phyloP scores from a whole-genome alignment of 2,329 filamentous ascomycete species.

The Talaromyces rugulosus region DNA sequence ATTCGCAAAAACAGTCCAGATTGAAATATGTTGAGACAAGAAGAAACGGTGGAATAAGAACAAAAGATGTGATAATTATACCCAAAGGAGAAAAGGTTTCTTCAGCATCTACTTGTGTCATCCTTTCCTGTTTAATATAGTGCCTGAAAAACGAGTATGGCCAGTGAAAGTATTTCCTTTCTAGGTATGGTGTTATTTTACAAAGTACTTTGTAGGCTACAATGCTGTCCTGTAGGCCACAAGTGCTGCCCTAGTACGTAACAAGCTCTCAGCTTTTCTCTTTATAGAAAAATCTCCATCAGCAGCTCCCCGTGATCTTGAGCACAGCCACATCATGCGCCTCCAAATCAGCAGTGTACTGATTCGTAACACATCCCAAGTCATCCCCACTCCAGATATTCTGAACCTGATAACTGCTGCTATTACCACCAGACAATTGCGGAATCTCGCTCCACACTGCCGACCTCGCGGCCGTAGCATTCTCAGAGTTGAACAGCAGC shows the following conservation, averaged over 20 bases:
- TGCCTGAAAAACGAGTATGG: not conserved
- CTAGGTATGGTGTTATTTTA: no score
- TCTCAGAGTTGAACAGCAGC: slow-evolving; percentile 29
- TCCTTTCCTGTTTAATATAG: not conserved
- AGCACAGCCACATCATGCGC: slow-evolving; percentile 29
- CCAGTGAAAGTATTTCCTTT: not conserved
- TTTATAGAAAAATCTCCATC: not conserved
- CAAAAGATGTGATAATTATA: not conserved
- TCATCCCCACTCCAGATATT: slow-evolving; percentile 29
- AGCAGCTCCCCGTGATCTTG: slow-evolving; percentile 20
- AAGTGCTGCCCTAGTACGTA: not conserved
- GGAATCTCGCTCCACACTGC: slow-evolving; percentile 29
- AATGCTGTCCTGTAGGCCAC: no score
- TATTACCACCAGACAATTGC: slow-evolving; percentile 17
- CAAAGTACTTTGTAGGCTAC: no score
- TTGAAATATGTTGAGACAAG: not conserved
- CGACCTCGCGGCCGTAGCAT: slow-evolving; percentile 18
- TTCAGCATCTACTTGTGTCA: not conserved
- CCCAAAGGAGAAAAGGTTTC: not conserved
- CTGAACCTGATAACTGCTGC: slow-evolving; percentile 17
- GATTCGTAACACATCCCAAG: slow-evolving; percentile 25
- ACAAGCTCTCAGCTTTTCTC: not conserved
- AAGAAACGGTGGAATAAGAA: not conserved
- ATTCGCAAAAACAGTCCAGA: not conserved
- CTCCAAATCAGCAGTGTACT: slow-evolving; percentile 20